phyloP scores from a whole-genome alignment of 2,329 filamentous ascomycete species.

The Colletotrichum graminicola region DNA sequence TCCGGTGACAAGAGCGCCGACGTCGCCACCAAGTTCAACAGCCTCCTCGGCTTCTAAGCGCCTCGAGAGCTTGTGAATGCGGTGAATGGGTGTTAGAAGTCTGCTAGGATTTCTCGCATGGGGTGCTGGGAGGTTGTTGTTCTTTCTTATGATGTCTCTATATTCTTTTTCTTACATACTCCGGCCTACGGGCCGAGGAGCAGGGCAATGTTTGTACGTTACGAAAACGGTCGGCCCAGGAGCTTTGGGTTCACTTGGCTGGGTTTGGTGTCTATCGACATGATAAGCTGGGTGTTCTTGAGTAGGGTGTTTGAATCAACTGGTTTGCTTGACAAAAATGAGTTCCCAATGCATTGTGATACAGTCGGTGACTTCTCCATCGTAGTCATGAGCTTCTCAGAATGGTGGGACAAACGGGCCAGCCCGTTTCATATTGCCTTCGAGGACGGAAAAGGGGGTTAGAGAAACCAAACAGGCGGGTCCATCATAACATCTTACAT shows the following conservation, averaged over 20 bases:
- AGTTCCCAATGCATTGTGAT: neutral
- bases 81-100: neutral
- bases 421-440: constrained; percentile 11
- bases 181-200: constrained; percentile 14
- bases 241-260: constrained; percentile 17
- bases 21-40: constrained; percentile 63
- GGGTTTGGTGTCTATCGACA: constrained; percentile 28
- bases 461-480: too few species aligned
- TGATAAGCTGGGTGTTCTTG: constrained; percentile 27
- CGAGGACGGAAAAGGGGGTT: neutral
- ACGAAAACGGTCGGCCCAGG: constrained; percentile 12
- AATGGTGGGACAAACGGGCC: neutral
- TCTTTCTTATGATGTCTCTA: constrained; percentile 20
- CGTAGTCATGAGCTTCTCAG: neutral
- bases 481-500: fast-evolving
- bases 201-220: constrained; percentile 6
- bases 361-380: too few species aligned
- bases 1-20: constrained; percentile 61
- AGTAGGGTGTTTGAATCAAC: constrained; percentile 39
- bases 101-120: neutral
- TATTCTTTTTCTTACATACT: constrained; percentile 23
- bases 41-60: constrained; percentile 53
- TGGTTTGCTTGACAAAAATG: constrained; percentile 22
- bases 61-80: neutral
- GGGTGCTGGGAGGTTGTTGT: neutral